phyloP scores from a whole-genome alignment of 352 stramenopile genomes.

The Globisporangium carolinianum region DNA sequence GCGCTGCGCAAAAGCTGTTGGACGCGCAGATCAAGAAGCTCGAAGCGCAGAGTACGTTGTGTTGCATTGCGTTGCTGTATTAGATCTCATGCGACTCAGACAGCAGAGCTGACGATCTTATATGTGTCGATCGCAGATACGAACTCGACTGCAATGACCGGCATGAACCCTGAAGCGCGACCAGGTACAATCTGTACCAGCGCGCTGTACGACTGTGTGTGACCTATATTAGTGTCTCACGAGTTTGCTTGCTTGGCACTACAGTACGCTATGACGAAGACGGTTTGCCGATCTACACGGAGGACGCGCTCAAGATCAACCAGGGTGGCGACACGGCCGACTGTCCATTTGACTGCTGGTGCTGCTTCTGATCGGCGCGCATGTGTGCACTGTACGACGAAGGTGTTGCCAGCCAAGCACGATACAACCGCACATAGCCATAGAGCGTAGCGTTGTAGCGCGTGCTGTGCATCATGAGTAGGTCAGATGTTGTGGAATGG shows the following conservation, averaged over 20 bases:
- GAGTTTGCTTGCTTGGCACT: not conserved
- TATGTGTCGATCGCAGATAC: conserved; percentile 41
- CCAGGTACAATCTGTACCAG: conserved; percentile 35
- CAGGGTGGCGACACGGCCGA: conserved; percentile 79
- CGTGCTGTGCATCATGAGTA: too few species aligned
- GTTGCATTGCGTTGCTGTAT: not conserved
- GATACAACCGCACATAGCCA: too few species aligned
- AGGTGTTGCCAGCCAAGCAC: not conserved
- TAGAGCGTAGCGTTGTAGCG: too few species aligned
- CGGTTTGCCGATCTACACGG: conserved; percentile 82
- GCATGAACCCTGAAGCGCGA: conserved; percentile 61
- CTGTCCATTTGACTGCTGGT: conserved; percentile 89
- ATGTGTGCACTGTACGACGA: not conserved
- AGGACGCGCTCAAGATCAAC: conserved; percentile 75
- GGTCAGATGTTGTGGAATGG: too few species aligned
- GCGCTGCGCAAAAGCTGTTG: conserved; percentile 56
- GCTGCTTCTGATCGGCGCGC: conserved; percentile 65
- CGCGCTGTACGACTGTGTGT: conserved; percentile 6
- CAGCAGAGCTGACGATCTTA: not conserved
- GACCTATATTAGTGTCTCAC: not conserved
- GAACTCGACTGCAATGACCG: conserved; percentile 51
- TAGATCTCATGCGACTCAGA: not conserved
- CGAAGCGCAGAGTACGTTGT: conserved; percentile 64
- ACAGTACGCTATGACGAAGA: conserved; percentile 83
- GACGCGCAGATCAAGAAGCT: conserved; percentile 79